Evolutionary conservation across 164 flowering plant genomes (phyloP), one percentile per base, ranked within the genome.

Genomic region (Annona cherimola): DNA sequence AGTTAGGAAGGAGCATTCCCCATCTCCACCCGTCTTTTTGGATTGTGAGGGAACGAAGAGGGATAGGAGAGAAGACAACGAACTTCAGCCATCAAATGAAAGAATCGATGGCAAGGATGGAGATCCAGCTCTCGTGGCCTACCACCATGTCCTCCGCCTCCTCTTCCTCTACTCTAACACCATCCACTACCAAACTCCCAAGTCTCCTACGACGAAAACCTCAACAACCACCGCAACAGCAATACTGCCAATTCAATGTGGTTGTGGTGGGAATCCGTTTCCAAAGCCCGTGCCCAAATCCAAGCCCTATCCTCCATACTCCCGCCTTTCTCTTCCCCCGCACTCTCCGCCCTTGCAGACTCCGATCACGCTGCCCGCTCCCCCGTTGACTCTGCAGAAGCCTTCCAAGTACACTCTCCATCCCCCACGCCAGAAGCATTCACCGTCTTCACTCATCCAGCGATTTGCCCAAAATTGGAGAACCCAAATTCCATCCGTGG

Each of bases 261-360:
- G 54, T 84, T 94, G 2, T 93, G 97, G 98, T 93, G 97, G 97
- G 98, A 93, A 65, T 86, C 93, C 54, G 80, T 93, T 71, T 89
- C 97, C 83, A 89, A 87, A 71, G 94, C 95, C 44, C 92, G 98
- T 8, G 63, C 89, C 4, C 88, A 88, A 71, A 89, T 93, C 83
- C 88, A 86, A 65, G 70, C 84, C 54, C 94, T 93, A 60, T 81
- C 92, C 68, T 72, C 90, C 19, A 74, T 91, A 71, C 79, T 90
- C 71, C 62, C 69, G 3, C 45, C 45, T 8, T 76, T 90, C 1
- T 45, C 83, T 50, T 69, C 80, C 62, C 40, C 45, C 4, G 69
- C 84, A 9, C 80, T 91, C 73, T 83, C 91, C 68, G 76, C 92
- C 71, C 86, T 90, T 69, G 88, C 97, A 12, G 93, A 91, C 80